Percentiles rank a stretch among this genome's conserved stretches.
These are phyloP conservation scores for Colletotrichum sp. DNA, from an alignment of 2,329 filamentous ascomycete species.

Conservation along the genomic window DNA sequence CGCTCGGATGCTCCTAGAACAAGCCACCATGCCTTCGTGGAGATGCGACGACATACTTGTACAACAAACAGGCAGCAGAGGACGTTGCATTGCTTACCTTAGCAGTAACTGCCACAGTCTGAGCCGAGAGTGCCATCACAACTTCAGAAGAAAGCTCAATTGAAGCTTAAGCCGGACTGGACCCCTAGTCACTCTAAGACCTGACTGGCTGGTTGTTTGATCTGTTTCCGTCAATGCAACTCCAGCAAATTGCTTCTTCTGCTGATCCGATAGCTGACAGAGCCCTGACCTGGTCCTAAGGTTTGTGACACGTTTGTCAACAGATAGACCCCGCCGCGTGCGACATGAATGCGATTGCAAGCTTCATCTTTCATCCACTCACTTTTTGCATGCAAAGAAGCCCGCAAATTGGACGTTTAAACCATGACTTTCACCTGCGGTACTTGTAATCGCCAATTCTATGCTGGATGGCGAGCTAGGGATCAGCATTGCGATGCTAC, in stretches of 20 bases:
- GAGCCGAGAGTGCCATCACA: neutral
- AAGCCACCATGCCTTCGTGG: neutral
- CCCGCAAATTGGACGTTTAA: neutral
- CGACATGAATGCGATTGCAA: neutral
- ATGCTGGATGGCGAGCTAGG: slow-evolving; percentile 25
- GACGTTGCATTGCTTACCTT: neutral
- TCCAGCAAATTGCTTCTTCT: neutral
- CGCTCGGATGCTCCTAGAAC: neutral
- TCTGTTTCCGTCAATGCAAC: neutral
- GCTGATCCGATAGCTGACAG: neutral
- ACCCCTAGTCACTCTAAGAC: neutral
- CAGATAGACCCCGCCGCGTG: neutral
- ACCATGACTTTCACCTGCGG: slow-evolving; percentile 21
- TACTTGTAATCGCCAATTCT: slow-evolving; percentile 30
- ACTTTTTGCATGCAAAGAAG: neutral
- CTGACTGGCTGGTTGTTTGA: neutral
- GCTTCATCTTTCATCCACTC: neutral
- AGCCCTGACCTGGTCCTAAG: neutral
- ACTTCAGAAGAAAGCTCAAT: neutral
- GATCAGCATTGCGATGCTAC: slow-evolving; percentile 31
- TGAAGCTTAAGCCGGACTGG: neutral
- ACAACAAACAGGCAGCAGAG: neutral
- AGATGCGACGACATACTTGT: neutral
- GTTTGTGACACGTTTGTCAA: neutral
- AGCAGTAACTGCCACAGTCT: neutral